Base-by-base conservation (phyloP, 2,329 filamentous ascomycete species). In the Nakataea oryzae region DNA sequence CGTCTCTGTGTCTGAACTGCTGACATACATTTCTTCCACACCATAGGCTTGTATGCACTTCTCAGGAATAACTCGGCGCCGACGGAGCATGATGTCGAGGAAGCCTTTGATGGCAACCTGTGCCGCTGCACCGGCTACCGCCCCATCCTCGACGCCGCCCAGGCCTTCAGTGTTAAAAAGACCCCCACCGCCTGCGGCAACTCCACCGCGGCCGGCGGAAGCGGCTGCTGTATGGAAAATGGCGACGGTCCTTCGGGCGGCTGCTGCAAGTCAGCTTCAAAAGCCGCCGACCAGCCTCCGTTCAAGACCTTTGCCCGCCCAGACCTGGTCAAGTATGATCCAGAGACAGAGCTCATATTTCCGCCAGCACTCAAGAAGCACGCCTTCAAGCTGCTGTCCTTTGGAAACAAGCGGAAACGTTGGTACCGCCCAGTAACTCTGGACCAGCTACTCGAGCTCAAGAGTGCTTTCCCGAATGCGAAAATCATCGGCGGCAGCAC, bases 401-500 rank as follows among this genome's bases (percentile, higher is more conserved):
- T 97, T 75, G 95, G 95, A 3, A 97, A 96, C 74, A 97, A 96
- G 80, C 84, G 86, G 63, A 97, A 97, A 79, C 88, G 81, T 71
- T 99, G 95, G 95, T 96, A 91, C 72, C 84, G 95, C 21, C 95
- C 95, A 0, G 88, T 91, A 34, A 97, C 90, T 0, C 72, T 97
- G 21, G 81, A 91, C 54, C 93, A 99, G 71, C 79, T 99, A 21
- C 81, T 97, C 21, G 89, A 96, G 71, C 96, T 99, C 76, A 97
- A 97, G 78, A 86, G 81, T 68, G 86, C 84, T 0, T 88, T 91
- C 67, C 93, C 93, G 0, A 86, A 87, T 29, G 91, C 93, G 5
- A 99, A 97, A 74, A 86, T 99, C 64, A 96, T 99, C 64, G 93
- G 92, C 59, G 95, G 95, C 64, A 96, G 92, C 72, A 96, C 93